Base-by-base conservation (phyloP, 169 alveolate genomes). In the Plasmodium malariae region DNA sequence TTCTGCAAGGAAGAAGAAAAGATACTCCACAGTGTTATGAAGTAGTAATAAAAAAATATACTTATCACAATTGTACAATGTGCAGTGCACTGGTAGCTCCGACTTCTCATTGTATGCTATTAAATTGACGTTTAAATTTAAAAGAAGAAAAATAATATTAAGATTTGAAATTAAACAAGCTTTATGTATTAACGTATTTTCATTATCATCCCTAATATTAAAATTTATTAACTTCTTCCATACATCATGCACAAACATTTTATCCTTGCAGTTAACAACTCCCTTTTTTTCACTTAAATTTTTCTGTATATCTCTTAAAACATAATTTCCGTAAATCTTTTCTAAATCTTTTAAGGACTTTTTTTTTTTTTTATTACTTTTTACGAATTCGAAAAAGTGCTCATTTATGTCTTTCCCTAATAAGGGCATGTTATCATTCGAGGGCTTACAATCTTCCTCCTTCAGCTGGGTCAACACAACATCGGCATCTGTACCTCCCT, bases 21-120 rank as follows among this genome's bases (percentile, higher is more conserved):
- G 6, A 70, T 59, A 85, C 34, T 85, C 92, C 2, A 85, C 49
- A 9, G 92, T 85, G 37, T 85, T 85, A 32, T 85, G 92, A n/a
- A 85, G 69, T 2, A 85, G 65, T 24, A 85, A 59, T 9, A 85
- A 24, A 54, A 85, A 85, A 37, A 85, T 69, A 48, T 85, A 85
- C 19, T 32, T 9, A 48, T 85, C 87, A 14, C 87, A 69, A 14
- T 60, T 70, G 34, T 85, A 85, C 5, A 85, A 2, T 2, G 92
- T 85, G 19, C 92, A 85, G 48, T 85, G 92, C 45, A 85, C 3
- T 11, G 92, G 92, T 30, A 85, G 60, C 48, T 85, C 92, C 11
- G 14, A 24, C 21, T 85, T 85, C 26, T 85, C 69, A 57, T 85
- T 85, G 40, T 85, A 85, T 14, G 24, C 11, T 30, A 85, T 45